Percentiles rank a stretch among this genome's conserved stretches.
Conservation (phyloP, 768 basidiomycete species). For the Mycena maculata region DNA sequence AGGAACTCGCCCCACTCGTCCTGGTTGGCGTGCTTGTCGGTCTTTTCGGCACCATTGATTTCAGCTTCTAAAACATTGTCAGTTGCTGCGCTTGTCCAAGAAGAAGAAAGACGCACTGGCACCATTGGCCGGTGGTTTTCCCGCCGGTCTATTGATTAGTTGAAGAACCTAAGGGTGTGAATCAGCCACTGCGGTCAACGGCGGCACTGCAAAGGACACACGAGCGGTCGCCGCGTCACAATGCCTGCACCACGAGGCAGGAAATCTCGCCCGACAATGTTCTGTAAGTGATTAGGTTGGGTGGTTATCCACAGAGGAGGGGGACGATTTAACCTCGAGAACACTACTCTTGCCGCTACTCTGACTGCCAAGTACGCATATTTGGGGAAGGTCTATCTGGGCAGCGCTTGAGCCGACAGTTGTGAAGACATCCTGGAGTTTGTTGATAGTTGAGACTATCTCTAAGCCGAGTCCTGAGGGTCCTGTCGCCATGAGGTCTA, state of each 20-base stretch:
- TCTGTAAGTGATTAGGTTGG: slow-evolving; percentile 62
- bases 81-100: slow-evolving; percentile 18
- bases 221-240: slow-evolving; percentile 95
- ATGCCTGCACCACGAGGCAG: slow-evolving; percentile 98
- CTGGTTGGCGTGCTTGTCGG: slow-evolving; percentile 84
- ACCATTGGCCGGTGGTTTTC: slow-evolving; percentile 44
- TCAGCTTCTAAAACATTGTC: slow-evolving; percentile 47
- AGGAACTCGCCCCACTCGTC: slow-evolving; percentile 99
- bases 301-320: neutral
- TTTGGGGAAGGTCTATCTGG: slow-evolving; percentile 91
- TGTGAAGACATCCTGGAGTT: slow-evolving; percentile 90
- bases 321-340: slow-evolving; percentile 68
- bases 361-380: slow-evolving; percentile 91
- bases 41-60: slow-evolving; percentile 60
- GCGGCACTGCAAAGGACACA: slow-evolving; percentile 49
- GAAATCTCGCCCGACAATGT: slow-evolving; percentile 98
- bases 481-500: slow-evolving; percentile 61
- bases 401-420: slow-evolving; percentile 83
- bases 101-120: slow-evolving; percentile 48
- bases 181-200: slow-evolving; percentile 10
- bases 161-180: slow-evolving; percentile 76
- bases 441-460: slow-evolving; percentile 86
- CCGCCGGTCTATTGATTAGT: slow-evolving; percentile 86
- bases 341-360: slow-evolving; percentile 96
- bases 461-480: slow-evolving; percentile 81